Evolutionary conservation across 78 protist species (phyloP).

Genomic region (Pigoraptor vietnamica): DNA sequence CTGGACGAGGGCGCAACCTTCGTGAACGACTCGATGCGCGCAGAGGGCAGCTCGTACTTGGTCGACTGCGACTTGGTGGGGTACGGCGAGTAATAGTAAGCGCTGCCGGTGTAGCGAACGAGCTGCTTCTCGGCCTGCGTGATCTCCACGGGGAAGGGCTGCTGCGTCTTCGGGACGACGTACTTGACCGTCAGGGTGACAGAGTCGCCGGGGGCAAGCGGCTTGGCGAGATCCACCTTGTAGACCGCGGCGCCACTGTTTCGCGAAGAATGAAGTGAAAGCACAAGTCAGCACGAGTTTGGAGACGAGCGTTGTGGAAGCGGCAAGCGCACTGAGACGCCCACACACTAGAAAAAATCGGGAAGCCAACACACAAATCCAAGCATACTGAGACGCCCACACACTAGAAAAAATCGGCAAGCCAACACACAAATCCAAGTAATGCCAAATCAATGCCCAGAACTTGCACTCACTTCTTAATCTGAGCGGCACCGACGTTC

Average conservation of each 20-base stretch:
- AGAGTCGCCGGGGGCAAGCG: not conserved
- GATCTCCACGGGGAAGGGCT: not conserved
- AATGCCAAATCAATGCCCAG: no score
- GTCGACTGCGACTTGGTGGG: slow-evolving; percentile 50
- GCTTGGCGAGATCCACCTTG: not conserved
- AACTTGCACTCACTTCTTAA: no score
- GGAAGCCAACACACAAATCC: not conserved
- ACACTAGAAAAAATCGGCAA: not conserved
- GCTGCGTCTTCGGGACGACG: not conserved
- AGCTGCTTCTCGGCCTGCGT: not conserved
- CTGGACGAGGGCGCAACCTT: slow-evolving; percentile 21
- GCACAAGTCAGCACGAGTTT: not conserved
- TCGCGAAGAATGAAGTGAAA: no score
- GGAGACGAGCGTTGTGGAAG: no score
- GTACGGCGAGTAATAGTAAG: slow-evolving; percentile 39
- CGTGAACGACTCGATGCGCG: slow-evolving; percentile 29
- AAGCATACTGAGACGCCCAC: not conserved
- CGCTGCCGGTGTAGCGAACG: slow-evolving; percentile 12
- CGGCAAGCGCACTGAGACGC: not conserved
- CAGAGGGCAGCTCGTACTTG: slow-evolving; percentile 38
- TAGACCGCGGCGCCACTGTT: not conserved
- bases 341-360: not conserved
- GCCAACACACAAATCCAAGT: no score
- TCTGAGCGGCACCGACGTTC: not conserved
- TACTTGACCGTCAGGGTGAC: not conserved